phyloP scores from a whole-genome alignment of 352 stramenopile genomes.

The Globisporangium paroecandrum region DNA sequence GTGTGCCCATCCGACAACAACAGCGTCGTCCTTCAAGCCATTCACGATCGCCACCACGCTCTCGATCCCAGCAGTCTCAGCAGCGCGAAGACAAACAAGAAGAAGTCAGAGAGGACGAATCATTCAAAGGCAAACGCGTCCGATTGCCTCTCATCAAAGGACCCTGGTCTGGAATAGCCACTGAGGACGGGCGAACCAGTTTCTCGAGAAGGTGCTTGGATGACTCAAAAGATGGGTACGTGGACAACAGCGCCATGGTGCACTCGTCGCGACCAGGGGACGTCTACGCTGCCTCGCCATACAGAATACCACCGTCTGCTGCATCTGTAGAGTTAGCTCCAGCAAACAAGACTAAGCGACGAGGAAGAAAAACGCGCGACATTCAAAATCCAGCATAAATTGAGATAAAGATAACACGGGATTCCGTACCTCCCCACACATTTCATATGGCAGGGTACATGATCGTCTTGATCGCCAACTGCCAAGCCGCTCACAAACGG shows the following conservation, averaged over 20 bases:
- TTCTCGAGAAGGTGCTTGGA: conserved; percentile 4
- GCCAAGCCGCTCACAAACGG: neutral
- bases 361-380: neutral
- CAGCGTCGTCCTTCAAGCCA: conserved; percentile 10
- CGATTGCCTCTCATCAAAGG: conserved; percentile 10
- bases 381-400: conserved; percentile 9
- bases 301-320: conserved; percentile 18
- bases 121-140: neutral
- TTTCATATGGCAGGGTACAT: neutral
- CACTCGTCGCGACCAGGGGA: conserved; percentile 5
- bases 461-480: neutral
- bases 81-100: neutral
- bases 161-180: neutral
- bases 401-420: conserved; percentile 5
- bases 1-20: neutral
- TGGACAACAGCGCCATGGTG: conserved; percentile 11
- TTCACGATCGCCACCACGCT: conserved; percentile 1
- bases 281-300: conserved; percentile 23
- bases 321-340: neutral
- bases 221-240: conserved; percentile 4
- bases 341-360: neutral
- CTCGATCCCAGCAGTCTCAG: conserved; percentile 3
- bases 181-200: conserved; percentile 6
- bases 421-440: too few species aligned
- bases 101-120: neutral